Evolutionary conservation across 305 asterid genomes (phyloP).

Genomic region (Withania somnifera): DNA sequence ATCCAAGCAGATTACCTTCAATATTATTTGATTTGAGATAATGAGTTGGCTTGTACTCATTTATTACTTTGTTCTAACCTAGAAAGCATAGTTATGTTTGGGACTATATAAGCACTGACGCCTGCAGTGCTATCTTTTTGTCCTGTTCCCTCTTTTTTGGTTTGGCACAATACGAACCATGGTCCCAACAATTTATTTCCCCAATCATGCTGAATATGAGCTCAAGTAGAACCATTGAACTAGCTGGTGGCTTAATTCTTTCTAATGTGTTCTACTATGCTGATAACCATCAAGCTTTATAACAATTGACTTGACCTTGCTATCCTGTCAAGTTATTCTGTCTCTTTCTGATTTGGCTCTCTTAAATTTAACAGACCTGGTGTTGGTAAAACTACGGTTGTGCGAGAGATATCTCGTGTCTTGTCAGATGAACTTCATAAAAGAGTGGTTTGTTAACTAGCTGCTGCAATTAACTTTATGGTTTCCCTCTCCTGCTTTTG

Average conservation of each 20-base stretch:
- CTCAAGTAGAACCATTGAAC: background rate
- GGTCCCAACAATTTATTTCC: background rate
- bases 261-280: background rate
- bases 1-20: background rate
- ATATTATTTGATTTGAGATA: background rate
- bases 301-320: background rate
- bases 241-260: background rate
- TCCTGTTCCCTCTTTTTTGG: background rate
- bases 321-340: background rate
- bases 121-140: background rate
- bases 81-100: background rate
- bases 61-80: background rate
- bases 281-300: background rate
- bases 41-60: background rate
- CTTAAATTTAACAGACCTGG: conserved; percentile 51
- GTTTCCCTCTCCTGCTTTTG: conserved; percentile 10
- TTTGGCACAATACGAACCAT: background rate
- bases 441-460: conserved; percentile 56
- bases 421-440: conserved; percentile 59
- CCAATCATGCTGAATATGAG: background rate
- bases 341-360: background rate
- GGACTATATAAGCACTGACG: background rate
- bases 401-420: conserved; percentile 61
- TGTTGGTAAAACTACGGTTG: conserved; percentile 63
- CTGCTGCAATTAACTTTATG: conserved; percentile 3